phyloP scores from a whole-genome alignment of 2,329 filamentous ascomycete genomes.

The Neofusicoccum sp. region DNA sequence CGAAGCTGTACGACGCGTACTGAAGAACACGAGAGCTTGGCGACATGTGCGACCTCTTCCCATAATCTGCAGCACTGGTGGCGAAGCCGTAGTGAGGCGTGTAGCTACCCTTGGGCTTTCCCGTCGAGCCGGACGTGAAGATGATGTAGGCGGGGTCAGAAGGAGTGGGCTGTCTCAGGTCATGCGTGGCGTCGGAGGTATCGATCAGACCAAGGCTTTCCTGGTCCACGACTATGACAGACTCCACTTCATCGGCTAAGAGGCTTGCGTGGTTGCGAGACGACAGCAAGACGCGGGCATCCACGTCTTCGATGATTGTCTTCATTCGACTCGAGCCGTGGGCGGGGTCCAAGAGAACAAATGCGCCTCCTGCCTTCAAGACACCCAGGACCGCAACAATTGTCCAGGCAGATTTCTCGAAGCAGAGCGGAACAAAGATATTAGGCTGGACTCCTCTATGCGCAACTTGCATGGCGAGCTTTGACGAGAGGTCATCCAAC shows the following conservation, averaged over 20 bases:
- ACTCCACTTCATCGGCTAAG: constrained; percentile 49
- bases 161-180: constrained; percentile 20
- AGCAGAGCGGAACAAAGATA: constrained; percentile 39
- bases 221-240: constrained; percentile 50
- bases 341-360: background rate
- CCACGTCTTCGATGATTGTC: constrained; percentile 9
- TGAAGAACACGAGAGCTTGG: constrained; percentile 34
- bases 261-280: constrained; percentile 48
- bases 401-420: constrained; percentile 42
- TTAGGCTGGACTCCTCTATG: constrained; percentile 35
- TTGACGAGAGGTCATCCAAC: constrained; percentile 32
- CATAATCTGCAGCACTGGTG: constrained; percentile 51
- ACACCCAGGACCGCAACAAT: constrained; percentile 41
- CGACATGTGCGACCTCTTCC: constrained; percentile 25
- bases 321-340: constrained; percentile 45
- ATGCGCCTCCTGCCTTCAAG: constrained; percentile 35
- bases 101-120: constrained; percentile 85
- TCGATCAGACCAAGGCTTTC: constrained; percentile 47
- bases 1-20: constrained; percentile 30
- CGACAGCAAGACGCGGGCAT: constrained; percentile 35
- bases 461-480: constrained; percentile 34
- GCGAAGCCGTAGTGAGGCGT: constrained; percentile 56
- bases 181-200: constrained; percentile 52
- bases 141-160: constrained; percentile 55
- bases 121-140: constrained; percentile 96